Conservation (phyloP, 495 filamentous ascomycete genomes). For the Trichoderma parareesei region DNA sequence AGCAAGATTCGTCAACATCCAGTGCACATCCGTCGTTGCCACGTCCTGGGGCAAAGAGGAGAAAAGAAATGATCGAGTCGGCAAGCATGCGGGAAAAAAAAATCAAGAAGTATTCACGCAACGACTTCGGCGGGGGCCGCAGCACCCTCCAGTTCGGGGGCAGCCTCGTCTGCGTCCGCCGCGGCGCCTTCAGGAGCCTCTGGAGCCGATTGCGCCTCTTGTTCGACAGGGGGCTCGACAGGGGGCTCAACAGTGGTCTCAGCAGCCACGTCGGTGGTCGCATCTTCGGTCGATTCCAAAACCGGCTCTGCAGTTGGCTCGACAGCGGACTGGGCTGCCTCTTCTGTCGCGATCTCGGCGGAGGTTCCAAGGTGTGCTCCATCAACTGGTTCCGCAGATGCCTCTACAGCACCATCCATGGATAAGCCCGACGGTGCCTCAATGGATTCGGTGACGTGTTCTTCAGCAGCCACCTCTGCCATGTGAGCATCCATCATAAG, state of each 20-base stretch:
- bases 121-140: constrained; percentile 3
- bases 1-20: constrained; percentile 5
- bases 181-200: neutral
- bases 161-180: neutral
- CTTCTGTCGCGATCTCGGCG: neutral
- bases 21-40: neutral
- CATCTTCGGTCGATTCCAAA: neutral
- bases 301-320: neutral
- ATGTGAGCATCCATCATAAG: neutral
- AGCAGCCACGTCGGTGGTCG: neutral
- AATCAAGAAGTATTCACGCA: neutral
- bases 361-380: neutral
- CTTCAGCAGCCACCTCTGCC: neutral
- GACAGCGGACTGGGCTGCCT: neutral
- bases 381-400: neutral
- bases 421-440: neutral
- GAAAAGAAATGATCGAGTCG: neutral
- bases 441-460: neutral
- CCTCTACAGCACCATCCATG: neutral
- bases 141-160: constrained; percentile 2
- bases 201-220: neutral
- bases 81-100: neutral
- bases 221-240: neutral
- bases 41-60: neutral
- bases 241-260: neutral